phyloP scores from a whole-genome alignment of 2,329 filamentous ascomycete genomes.

The Pseudogymnoascus sp. region DNA sequence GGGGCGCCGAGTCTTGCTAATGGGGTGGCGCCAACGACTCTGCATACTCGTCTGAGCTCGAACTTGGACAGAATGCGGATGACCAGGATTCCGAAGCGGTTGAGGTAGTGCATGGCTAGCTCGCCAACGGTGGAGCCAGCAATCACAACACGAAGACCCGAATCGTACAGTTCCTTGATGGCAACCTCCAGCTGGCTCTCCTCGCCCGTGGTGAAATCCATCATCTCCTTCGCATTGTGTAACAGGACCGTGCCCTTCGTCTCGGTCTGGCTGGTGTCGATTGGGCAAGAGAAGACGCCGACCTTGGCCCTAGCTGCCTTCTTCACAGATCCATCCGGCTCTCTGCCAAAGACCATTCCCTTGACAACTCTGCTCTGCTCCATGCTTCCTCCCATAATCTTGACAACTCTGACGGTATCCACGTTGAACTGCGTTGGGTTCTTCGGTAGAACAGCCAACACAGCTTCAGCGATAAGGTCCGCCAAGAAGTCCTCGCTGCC shows the following conservation, averaged over 20 bases:
- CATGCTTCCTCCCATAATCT: conserved; percentile 97
- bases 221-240: conserved; percentile 97
- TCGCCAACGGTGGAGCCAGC: conserved; percentile 93
- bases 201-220: conserved; percentile 96
- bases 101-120: conserved; percentile 93
- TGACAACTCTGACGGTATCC: conserved; percentile 97
- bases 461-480: conserved; percentile 75
- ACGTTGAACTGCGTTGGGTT: conserved; percentile 96
- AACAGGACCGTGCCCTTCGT: conserved; percentile 97
- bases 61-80: conserved; percentile 99
- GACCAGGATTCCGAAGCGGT: conserved; percentile 90
- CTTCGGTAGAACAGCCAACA: conserved; percentile 86
- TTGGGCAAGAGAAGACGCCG: conserved; percentile 90
- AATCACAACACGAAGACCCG: conserved; percentile 83
- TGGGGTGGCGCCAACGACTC: conserved; percentile 94
- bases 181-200: conserved; percentile 82
- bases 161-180: conserved; percentile 94
- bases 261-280: conserved; percentile 93
- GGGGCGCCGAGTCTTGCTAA: conserved; percentile 89
- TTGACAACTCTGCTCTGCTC: conserved; percentile 92
- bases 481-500: conserved; percentile 87
- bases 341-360: conserved; percentile 96
- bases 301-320: conserved; percentile 92
- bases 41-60: conserved; percentile 87
- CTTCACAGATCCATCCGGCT: conserved; percentile 88